A percentile compares a stretch with the other conserved stretches of the same genome.
These are phyloP conservation scores for Rhipidocladum racemiflorum DNA, from an alignment of 176 grass and related monocot genomes.

Conservation along the genomic window DNA sequence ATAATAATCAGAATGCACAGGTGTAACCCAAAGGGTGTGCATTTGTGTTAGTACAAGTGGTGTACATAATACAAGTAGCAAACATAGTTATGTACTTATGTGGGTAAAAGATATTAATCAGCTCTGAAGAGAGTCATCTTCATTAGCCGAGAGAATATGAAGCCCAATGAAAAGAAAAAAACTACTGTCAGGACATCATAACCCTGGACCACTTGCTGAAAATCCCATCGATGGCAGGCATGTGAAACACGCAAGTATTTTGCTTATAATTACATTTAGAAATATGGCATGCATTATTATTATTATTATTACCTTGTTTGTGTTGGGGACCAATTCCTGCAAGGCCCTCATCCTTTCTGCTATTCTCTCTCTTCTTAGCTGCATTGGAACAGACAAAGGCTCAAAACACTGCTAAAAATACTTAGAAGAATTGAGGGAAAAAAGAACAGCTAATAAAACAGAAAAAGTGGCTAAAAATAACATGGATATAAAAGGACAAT, in stretches of 20 bases:
- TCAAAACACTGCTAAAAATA: constrained; percentile 5
- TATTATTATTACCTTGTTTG: constrained; percentile 92
- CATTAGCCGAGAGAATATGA: constrained; percentile 14
- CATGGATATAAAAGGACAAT: neutral
- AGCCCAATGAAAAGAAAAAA: neutral
- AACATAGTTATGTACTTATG: neutral
- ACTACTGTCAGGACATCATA: constrained; percentile 25
- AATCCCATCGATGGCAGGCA: constrained; percentile 1
- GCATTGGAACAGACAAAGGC: constrained; percentile 11
- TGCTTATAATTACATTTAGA: constrained; percentile 13
- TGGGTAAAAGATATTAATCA: neutral
- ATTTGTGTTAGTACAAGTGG: neutral
- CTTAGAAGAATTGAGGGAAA: neutral
- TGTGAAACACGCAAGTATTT: constrained; percentile 2
- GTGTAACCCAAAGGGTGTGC: neutral
- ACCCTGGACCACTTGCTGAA: constrained; percentile 19
- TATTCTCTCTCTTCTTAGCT: constrained; percentile 90
- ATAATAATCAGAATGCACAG: neutral
- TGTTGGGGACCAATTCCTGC: constrained; percentile 93
- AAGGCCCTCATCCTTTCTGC: constrained; percentile 92
- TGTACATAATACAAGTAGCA: neutral
- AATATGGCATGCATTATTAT: constrained; percentile 24
- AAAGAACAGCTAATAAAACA: neutral
- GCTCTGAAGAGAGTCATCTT: constrained; percentile 5
- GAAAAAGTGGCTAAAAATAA: neutral